A percentile compares a stretch with the other conserved stretches of the same genome.
Evolutionary conservation across 805 yeast genomes (phyloP).

Genomic region (Myxozyma vanderwaltii): DNA sequence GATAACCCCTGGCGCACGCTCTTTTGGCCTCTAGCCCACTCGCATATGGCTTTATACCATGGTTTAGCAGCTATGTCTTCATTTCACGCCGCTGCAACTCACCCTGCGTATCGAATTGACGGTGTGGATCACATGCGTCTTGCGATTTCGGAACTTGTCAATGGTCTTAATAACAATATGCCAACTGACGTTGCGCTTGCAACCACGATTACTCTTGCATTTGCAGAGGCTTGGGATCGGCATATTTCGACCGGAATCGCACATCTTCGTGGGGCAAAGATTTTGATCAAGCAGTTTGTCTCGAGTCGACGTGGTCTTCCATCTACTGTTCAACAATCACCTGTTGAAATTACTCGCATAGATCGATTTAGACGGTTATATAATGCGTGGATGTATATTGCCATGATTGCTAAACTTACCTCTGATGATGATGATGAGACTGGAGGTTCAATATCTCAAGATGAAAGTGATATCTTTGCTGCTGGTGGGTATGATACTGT

Average conservation of each 20-base stretch:
- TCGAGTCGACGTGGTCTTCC: constrained; percentile 19
- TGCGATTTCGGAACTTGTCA: constrained; percentile 60
- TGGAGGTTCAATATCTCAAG: constrained; percentile 29
- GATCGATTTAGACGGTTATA: constrained; percentile 53
- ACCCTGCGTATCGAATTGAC: constrained; percentile 46
- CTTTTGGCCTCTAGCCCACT: constrained; percentile 58
- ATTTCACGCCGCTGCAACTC: constrained; percentile 57
- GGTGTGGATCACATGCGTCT: constrained; percentile 62
- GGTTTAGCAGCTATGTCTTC: constrained; percentile 69
- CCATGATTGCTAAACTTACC: constrained; percentile 67
- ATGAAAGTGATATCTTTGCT: constrained; percentile 18
- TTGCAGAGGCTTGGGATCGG: constrained; percentile 70
- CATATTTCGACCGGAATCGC: constrained; percentile 69
- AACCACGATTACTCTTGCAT: constrained; percentile 63
- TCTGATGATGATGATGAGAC: constrained; percentile 49
- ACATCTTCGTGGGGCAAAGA: constrained; percentile 66
- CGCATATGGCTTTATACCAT: constrained; percentile 59
- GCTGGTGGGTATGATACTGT: constrained; percentile 41
- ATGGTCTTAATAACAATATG: constrained; percentile 49
- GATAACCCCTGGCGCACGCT: constrained; percentile 72
- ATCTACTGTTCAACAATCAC: constrained; percentile 2
- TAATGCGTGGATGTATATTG: constrained; percentile 69
- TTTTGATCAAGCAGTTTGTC: constrained; percentile 49
- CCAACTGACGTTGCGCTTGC: constrained; percentile 69
- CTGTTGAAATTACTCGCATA: constrained; percentile 20